phyloP scores from a whole-genome alignment of 2,329 filamentous ascomycete genomes.

The Cordyceps fumosorosea region DNA sequence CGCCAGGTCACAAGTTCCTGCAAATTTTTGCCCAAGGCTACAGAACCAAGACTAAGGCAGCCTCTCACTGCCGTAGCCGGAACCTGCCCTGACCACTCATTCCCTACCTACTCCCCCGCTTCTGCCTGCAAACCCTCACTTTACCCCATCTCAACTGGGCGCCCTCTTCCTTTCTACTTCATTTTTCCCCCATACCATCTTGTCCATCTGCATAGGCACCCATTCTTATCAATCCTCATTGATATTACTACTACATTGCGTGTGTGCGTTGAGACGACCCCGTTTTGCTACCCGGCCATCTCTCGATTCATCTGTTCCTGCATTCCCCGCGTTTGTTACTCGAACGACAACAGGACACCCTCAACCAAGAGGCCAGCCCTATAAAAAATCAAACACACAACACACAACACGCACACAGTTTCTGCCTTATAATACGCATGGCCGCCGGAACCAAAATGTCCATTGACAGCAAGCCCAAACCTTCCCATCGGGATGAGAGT shows the following conservation, averaged over 20 bases:
- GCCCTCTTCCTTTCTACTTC: background rate
- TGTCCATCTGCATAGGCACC: background rate
- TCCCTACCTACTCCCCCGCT: constrained; percentile 2
- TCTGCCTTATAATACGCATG: constrained; percentile 31
- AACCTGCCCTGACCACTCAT: background rate
- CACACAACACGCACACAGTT: constrained; percentile 18
- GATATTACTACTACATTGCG: background rate
- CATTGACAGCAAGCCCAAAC: constrained; percentile 51
- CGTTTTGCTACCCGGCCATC: background rate
- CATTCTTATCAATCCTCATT: background rate
- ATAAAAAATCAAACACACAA: background rate
- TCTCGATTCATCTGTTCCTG: background rate
- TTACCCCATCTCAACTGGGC: constrained; percentile 1
- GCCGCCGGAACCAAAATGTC: constrained; percentile 67
- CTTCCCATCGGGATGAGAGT: constrained; percentile 42
- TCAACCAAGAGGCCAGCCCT: background rate
- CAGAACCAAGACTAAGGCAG: background rate
- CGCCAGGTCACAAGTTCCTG: constrained; percentile 8
- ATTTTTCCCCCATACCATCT: background rate
- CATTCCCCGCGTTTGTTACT: background rate
- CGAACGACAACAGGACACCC: background rate
- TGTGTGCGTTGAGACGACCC: background rate
- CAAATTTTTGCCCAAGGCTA: background rate
- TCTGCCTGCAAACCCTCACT: background rate
- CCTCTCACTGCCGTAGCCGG: constrained; percentile 3